Conservation (phyloP, 495 filamentous ascomycete species). For the Penicillium fimorum region DNA sequence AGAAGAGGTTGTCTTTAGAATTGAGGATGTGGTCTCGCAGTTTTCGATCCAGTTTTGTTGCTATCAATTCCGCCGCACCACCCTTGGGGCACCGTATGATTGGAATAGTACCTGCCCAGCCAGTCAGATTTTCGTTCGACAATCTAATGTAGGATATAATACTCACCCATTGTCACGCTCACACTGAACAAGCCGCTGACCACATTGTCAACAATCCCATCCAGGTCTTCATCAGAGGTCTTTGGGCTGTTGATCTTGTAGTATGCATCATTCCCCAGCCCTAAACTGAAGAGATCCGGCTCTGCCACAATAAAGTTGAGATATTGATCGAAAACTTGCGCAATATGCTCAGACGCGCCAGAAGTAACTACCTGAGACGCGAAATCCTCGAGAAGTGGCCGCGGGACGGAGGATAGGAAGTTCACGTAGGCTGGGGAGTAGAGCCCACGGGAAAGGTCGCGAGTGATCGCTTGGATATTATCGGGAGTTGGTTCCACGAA, state of each 20-base stretch:
- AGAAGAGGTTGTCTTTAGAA: conserved; percentile 94
- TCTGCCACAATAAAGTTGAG: conserved; percentile 97
- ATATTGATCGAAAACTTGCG: conserved; percentile 95
- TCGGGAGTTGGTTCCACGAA: conserved; percentile 81
- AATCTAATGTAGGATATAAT: background rate
- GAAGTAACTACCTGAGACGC: conserved; percentile 81
- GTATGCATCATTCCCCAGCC: conserved; percentile 85
- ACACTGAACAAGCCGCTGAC: conserved; percentile 96
- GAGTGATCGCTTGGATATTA: conserved; percentile 81
- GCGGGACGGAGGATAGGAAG: conserved; percentile 91
- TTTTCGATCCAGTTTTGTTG: conserved; percentile 90
- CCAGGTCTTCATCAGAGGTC: conserved; percentile 86
- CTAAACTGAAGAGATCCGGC: conserved; percentile 92
- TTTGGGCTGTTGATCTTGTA: conserved; percentile 92
- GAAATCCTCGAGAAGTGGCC: conserved; percentile 93
- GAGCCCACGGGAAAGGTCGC: conserved; percentile 78
- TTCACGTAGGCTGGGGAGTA: conserved; percentile 97
- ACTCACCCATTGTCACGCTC: conserved; percentile 88
- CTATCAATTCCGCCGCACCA: conserved; percentile 91
- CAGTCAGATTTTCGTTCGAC: background rate
- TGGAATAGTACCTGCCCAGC: conserved; percentile 69
- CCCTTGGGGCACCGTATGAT: conserved; percentile 91
- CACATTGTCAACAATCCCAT: conserved; percentile 80
- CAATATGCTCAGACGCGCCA: conserved; percentile 80
- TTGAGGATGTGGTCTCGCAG: conserved; percentile 95